These are phyloP conservation scores for Boletus pseudo-olivaceus DNA, from an alignment of 768 basidiomycete species.

Conservation along the genomic window DNA sequence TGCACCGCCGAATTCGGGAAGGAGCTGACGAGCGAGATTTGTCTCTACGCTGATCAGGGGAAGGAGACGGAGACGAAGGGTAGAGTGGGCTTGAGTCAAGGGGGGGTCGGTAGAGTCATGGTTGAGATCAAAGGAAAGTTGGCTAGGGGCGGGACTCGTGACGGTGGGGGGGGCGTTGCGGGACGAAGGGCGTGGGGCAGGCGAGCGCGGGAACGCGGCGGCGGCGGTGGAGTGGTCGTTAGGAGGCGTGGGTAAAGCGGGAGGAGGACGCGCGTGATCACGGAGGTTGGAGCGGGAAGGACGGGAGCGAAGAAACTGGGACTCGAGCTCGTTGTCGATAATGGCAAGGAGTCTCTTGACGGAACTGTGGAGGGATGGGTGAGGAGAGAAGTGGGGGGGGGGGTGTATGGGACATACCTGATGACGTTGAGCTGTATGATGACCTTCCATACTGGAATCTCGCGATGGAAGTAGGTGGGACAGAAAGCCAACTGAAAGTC, in stretches of 20 bases:
- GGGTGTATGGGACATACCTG: slow-evolving; percentile 34
- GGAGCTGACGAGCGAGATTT: slow-evolving; percentile 47
- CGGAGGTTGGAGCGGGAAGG: slow-evolving; percentile 7
- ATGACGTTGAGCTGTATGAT: slow-evolving; percentile 72
- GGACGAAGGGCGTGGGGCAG: neutral
- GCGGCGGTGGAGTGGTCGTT: neutral
- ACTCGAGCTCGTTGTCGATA: slow-evolving; percentile 45
- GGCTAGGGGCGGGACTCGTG: neutral
- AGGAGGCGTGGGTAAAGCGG: neutral
- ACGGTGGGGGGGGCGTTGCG: neutral
- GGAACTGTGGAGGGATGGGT: slow-evolving; percentile 37
- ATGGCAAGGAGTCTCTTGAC: slow-evolving; percentile 56
- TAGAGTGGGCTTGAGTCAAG: slow-evolving; percentile 18
- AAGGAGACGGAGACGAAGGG: slow-evolving; percentile 38
- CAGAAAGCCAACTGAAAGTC: slow-evolving; percentile 70
- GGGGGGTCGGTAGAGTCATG: slow-evolving; percentile 12
- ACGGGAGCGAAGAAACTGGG: slow-evolving; percentile 1
- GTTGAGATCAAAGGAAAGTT: neutral
- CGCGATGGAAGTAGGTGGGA: slow-evolving; percentile 55
- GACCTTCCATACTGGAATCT: slow-evolving; percentile 57
- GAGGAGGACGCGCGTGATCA: slow-evolving; percentile 30
- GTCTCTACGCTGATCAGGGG: slow-evolving; percentile 56
- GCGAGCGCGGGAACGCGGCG: neutral
- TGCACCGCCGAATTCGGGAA: slow-evolving; percentile 36
- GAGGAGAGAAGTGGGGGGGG: neutral